These are phyloP conservation scores for Phytopythium kandeliae DNA, from an alignment of 352 stramenopile species.

Conservation along the genomic window DNA sequence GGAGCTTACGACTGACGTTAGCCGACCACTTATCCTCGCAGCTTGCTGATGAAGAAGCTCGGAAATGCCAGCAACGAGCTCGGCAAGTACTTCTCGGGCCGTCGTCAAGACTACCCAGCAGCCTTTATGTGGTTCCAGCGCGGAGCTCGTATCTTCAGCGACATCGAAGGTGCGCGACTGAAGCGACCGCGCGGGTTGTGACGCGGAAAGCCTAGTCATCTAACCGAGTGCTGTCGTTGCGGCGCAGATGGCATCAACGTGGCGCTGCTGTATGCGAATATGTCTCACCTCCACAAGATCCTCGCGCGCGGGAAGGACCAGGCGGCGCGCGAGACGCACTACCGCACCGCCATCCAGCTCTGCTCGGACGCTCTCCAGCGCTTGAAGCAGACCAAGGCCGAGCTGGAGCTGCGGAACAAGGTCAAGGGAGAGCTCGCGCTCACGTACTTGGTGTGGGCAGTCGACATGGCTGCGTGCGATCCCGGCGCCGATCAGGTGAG, in stretches of 20 bases:
- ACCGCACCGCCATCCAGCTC: slow-evolving; percentile 50
- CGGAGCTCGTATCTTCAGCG: slow-evolving; percentile 68
- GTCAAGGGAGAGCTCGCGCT: slow-evolving; percentile 79
- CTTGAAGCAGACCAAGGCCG: slow-evolving; percentile 66
- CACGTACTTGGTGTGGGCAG: slow-evolving; percentile 77
- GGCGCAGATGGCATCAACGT: slow-evolving; percentile 66
- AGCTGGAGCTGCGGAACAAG: slow-evolving; percentile 51
- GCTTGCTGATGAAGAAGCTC: slow-evolving; percentile 82
- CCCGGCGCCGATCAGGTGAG: background rate
- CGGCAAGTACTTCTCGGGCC: slow-evolving; percentile 60
- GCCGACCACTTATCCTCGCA: slow-evolving; percentile 15
- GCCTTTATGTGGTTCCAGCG: slow-evolving; percentile 78
- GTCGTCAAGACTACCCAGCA: slow-evolving; percentile 33
- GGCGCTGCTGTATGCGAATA: slow-evolving; percentile 71
- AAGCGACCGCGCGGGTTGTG: background rate
- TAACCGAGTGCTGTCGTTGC: background rate
- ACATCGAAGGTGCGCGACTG: slow-evolving; percentile 60
- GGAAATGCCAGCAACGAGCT: slow-evolving; percentile 84
- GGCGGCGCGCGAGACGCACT: slow-evolving; percentile 41
- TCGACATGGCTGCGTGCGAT: slow-evolving; percentile 29
- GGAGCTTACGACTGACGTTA: slow-evolving; percentile 7
- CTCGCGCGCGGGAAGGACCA: slow-evolving; percentile 50
- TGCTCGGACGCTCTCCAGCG: slow-evolving; percentile 57
- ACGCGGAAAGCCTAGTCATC: background rate
- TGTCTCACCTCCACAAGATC: slow-evolving; percentile 83